A percentile compares a stretch with the other conserved stretches of the same genome.
phyloP scores from a whole-genome alignment of 306 rosid genomes.

The Dalbergia cultrata region DNA sequence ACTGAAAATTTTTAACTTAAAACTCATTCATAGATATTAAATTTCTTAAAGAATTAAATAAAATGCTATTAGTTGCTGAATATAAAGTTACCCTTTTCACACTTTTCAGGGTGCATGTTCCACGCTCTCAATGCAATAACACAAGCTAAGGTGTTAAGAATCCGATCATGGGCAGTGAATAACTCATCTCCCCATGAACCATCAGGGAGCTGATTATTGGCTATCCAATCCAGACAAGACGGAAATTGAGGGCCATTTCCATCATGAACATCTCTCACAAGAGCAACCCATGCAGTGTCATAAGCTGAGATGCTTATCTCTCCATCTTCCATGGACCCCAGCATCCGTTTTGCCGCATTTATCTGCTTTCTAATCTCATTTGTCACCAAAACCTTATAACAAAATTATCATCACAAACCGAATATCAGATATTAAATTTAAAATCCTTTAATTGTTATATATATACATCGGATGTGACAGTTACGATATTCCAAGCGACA shows the following conservation, averaged over 20 bases:
- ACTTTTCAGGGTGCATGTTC: conserved; percentile 69
- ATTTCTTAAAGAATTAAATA: no score
- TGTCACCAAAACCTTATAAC: conserved; percentile 30
- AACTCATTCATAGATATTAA: no score
- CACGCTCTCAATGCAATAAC: conserved; percentile 68
- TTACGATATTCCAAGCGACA: no score
- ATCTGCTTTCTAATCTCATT: conserved; percentile 58
- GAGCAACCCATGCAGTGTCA: conserved; percentile 92
- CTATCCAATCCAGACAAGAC: conserved; percentile 73
- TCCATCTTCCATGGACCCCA: conserved; percentile 73
- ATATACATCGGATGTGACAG: no score
- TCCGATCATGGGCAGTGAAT: conserved; percentile 73
- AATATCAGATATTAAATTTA: not conserved
- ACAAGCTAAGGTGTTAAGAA: conserved; percentile 79
- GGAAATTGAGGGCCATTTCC: conserved; percentile 69
- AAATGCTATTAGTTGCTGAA: no score
- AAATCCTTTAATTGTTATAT: no score
- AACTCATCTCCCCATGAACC: conserved; percentile 83
- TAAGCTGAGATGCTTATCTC: conserved; percentile 84
- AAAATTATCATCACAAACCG: not conserved
- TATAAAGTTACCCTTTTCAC: conserved; percentile 55
- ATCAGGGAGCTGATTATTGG: conserved; percentile 70
- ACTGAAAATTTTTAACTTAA: no score
- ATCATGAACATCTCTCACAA: conserved; percentile 48
- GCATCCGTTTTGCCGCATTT: conserved; percentile 49